phyloP scores from a whole-genome alignment of 2,329 filamentous ascomycete species.

The Microcyclospora tardicrescens region DNA sequence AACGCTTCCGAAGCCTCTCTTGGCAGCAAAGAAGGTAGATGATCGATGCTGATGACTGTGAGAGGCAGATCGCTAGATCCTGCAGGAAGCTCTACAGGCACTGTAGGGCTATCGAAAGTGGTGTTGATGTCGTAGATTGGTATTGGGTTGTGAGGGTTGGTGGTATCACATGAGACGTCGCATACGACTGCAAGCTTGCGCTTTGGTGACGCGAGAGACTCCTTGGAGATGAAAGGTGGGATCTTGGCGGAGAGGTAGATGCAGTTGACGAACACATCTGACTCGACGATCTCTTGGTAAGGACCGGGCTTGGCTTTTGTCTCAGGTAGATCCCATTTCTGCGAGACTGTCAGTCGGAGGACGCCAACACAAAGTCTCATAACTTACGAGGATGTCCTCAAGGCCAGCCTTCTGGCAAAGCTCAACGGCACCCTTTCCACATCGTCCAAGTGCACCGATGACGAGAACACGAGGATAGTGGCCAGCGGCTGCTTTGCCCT shows the following conservation, averaged over 20 bases:
- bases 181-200: conserved; percentile 59
- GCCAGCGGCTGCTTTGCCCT: conserved; percentile 54
- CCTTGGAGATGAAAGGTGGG: conserved; percentile 64
- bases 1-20: conserved; percentile 81
- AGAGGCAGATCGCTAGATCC: conserved; percentile 41
- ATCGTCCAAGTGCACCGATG: conserved; percentile 66
- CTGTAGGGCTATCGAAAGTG: conserved; percentile 78
- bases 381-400: conserved; percentile 45
- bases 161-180: conserved; percentile 66
- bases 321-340: conserved; percentile 66
- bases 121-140: conserved; percentile 77
- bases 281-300: conserved; percentile 25
- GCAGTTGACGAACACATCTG: conserved; percentile 57
- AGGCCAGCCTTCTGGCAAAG: conserved; percentile 64
- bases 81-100: conserved; percentile 52
- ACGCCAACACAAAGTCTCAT: no score
- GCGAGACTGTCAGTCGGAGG: neutral
- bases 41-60: conserved; percentile 77
- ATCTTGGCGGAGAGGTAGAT: conserved; percentile 74
- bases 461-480: conserved; percentile 62
- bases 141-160: conserved; percentile 58
- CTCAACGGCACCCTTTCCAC: conserved; percentile 73
- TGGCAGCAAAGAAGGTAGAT: conserved; percentile 70
- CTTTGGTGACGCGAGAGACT: conserved; percentile 52
- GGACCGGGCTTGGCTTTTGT: conserved; percentile 48